Conservation (phyloP, 129 eudicot species). For the Sambucus nigra region DNA sequence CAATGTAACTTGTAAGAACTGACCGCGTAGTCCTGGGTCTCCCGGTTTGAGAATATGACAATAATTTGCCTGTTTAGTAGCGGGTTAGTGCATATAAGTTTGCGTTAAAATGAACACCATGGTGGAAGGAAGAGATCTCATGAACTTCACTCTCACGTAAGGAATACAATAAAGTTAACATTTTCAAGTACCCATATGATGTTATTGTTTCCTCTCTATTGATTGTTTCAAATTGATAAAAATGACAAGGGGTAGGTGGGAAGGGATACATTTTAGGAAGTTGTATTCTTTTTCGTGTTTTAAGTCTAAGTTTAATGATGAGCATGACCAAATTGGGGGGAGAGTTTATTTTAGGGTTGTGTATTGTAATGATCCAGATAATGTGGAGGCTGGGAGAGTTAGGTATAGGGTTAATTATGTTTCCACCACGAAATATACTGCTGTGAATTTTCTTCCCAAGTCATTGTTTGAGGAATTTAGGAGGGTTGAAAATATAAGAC, state of each 20-base stretch:
- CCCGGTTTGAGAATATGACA: too few relatives aligned
- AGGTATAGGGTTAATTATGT: constrained; percentile 69
- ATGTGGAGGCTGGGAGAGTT: constrained; percentile 29
- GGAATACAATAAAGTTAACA: constrained; percentile 29
- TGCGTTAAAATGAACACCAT: constrained; percentile 10
- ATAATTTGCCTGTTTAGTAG: too few relatives aligned
- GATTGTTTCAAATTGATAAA: constrained; percentile 6
- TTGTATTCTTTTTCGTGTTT: constrained; percentile 73
- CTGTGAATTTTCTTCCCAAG: constrained; percentile 69
- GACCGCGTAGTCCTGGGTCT: too few relatives aligned
- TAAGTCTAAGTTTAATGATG: constrained; percentile 46
- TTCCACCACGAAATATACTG: constrained; percentile 70
- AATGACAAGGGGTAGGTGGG: constrained; percentile 39
- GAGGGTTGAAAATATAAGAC: too few relatives aligned
- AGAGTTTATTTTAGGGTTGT: constrained; percentile 87
- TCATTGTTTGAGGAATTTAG: constrained; percentile 94
- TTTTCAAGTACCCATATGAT: too few relatives aligned
- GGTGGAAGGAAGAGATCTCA: constrained; percentile 58
- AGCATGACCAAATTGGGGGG: constrained; percentile 79
- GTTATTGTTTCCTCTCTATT: too few relatives aligned
- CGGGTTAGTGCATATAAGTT: background rate
- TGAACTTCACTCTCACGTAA: constrained; percentile 47
- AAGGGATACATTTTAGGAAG: constrained; percentile 54
- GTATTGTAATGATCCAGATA: constrained; percentile 55
- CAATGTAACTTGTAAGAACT: too few relatives aligned